These are phyloP conservation scores for Candida cerambycidarum DNA, from an alignment of 805 yeast species.

Conservation along the genomic window DNA sequence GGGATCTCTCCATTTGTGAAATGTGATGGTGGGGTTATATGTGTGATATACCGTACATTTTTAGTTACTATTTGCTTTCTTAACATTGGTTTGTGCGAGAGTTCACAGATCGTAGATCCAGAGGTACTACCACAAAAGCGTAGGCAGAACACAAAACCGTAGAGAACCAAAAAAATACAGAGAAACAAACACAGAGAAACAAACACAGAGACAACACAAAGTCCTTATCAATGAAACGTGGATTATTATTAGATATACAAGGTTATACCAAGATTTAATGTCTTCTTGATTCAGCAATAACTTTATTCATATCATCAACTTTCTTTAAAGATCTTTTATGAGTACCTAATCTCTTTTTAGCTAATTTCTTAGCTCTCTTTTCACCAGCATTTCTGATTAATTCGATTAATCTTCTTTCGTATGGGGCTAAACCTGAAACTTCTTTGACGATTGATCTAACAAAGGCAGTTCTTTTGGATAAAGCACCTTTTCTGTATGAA, in stretches of 20 bases:
- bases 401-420: slow-evolving; percentile 99
- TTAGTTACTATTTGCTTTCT: not conserved
- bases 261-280: slow-evolving; percentile 47
- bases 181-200: not conserved
- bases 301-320: slow-evolving; percentile 96
- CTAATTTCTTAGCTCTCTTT: slow-evolving; percentile 99
- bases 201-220: not conserved
- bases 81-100: not conserved
- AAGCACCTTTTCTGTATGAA: slow-evolving; percentile 95
- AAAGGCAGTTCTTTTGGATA: slow-evolving; percentile 92
- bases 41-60: slow-evolving; percentile 3
- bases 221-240: slow-evolving; percentile 9
- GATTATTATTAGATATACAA: slow-evolving; percentile 14
- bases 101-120: too few relatives aligned
- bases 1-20: slow-evolving; percentile 25
- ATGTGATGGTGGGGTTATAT: slow-evolving; percentile 23
- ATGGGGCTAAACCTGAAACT: slow-evolving; percentile 99
- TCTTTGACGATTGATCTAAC: slow-evolving; percentile 95
- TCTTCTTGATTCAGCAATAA: slow-evolving; percentile 97
- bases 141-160: not conserved
- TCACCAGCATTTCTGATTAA: slow-evolving; percentile 99
- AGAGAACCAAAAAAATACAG: not conserved
- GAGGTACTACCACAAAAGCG: not conserved
- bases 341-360: slow-evolving; percentile 99
- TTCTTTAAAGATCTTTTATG: slow-evolving; percentile 99